These are phyloP conservation scores for Teunomyces kruisii DNA, from an alignment of 805 yeast genomes.

Conservation along the genomic window DNA sequence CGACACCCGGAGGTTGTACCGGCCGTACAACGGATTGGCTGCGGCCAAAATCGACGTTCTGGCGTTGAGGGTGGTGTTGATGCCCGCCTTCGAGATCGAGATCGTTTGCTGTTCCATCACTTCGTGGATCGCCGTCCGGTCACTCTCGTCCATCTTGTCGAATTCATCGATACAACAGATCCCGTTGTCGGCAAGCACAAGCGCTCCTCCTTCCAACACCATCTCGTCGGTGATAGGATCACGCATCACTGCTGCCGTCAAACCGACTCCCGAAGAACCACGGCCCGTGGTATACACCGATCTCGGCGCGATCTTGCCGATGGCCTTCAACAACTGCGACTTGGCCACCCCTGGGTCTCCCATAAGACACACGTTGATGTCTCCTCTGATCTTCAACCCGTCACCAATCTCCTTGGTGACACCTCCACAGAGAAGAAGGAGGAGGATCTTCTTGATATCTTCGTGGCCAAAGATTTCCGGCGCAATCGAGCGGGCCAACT, in stretches of 20 bases:
- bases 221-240: conserved; percentile 99
- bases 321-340: conserved; percentile 89
- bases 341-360: conserved; percentile 99
- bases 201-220: conserved; percentile 97
- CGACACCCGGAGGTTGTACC: conserved; percentile 85
- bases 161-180: conserved; percentile 98
- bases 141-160: conserved; percentile 97
- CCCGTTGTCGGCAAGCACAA: conserved; percentile 95
- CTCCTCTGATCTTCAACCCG: conserved; percentile 97
- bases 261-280: conserved; percentile 98
- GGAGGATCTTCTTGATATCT: conserved; percentile 88
- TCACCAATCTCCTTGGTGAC: conserved; percentile 93
- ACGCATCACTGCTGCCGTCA: conserved; percentile 98
- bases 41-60: conserved; percentile 95
- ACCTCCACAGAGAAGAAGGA: conserved; percentile 88
- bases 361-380: conserved; percentile 92
- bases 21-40: conserved; percentile 95
- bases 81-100: conserved; percentile 96
- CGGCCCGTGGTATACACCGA: conserved; percentile 98
- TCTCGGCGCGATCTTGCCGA: conserved; percentile 90
- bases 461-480: conserved; percentile 96
- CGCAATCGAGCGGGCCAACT: conserved; percentile 85
- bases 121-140: conserved; percentile 97
- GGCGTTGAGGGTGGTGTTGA: conserved; percentile 92
- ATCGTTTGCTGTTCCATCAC: conserved; percentile 99